phyloP scores from a whole-genome alignment of 2,329 filamentous ascomycete species.

The Colletotrichum limetticola region DNA sequence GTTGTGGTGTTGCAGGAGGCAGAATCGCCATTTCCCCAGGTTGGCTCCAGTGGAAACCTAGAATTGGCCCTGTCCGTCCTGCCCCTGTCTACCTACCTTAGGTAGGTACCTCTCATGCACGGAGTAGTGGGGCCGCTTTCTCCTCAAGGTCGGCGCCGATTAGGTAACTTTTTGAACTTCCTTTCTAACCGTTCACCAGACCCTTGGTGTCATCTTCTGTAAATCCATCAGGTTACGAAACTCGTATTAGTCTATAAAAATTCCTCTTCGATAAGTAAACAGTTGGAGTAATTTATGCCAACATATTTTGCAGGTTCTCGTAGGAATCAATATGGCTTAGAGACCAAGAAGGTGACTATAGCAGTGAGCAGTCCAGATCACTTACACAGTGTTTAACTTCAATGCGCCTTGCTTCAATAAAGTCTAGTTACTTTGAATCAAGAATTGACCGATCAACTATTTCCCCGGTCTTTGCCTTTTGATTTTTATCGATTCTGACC shows the following conservation, averaged over 20 bases:
- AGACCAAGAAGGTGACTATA: too few relatives aligned
- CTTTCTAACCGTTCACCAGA: background rate
- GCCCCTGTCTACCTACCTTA: background rate
- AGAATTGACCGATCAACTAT: background rate
- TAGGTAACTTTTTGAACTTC: background rate
- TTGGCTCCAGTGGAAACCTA: background rate
- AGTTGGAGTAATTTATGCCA: too few relatives aligned
- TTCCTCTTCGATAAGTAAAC: too few relatives aligned
- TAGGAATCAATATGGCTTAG: too few relatives aligned
- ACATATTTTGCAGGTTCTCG: too few relatives aligned
- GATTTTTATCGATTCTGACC: too few relatives aligned
- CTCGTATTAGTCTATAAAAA: background rate
- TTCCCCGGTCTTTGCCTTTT: background rate
- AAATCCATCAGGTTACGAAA: too few relatives aligned
- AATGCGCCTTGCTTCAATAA: too few relatives aligned
- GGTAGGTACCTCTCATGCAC: background rate
- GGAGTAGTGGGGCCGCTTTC: slow-evolving; percentile 12
- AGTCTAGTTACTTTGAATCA: background rate
- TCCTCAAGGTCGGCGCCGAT: background rate
- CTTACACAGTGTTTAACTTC: too few relatives aligned
- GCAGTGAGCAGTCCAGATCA: too few relatives aligned
- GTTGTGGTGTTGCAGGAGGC: background rate
- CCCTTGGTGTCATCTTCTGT: background rate
- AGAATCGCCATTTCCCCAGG: slow-evolving; percentile 6
- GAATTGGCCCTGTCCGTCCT: background rate